Conservation (phyloP, 208 protist species). For the Phytomonas sp. region DNA sequence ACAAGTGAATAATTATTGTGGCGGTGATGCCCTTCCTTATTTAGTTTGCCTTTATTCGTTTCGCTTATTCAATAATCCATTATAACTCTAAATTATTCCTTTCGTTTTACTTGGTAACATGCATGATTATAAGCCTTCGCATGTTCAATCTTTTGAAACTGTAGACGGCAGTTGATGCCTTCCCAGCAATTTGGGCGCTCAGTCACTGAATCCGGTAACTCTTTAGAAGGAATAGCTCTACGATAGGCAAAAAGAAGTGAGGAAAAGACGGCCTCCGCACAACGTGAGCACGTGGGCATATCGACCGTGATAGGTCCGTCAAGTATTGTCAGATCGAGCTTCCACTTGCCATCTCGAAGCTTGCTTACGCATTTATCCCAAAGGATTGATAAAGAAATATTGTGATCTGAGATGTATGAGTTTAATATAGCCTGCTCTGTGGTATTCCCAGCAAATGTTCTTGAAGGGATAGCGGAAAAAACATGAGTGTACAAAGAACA, state of each 20-base stretch:
- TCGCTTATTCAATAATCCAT: neutral
- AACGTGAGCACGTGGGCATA: slow-evolving; percentile 47
- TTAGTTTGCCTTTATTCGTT: neutral
- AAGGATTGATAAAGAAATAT: slow-evolving; percentile 22
- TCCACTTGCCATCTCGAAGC: slow-evolving; percentile 34
- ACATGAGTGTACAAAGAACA: neutral
- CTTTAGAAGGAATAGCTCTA: slow-evolving; percentile 28
- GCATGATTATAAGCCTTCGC: slow-evolving; percentile 85
- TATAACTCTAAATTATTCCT: slow-evolving; percentile 42
- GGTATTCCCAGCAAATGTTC: slow-evolving; percentile 58
- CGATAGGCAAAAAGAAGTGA: slow-evolving; percentile 77
- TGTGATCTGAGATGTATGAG: slow-evolving; percentile 34
- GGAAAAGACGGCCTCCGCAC: slow-evolving; percentile 42
- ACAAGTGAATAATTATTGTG: neutral
- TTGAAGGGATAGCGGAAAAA: slow-evolving; percentile 22
- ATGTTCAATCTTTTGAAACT: slow-evolving; percentile 73
- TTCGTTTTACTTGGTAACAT: slow-evolving; percentile 82
- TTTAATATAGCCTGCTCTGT: slow-evolving; percentile 68
- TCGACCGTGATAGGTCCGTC: slow-evolving; percentile 29
- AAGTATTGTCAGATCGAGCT: slow-evolving; percentile 49
- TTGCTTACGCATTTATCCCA: slow-evolving; percentile 47
- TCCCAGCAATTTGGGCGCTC: slow-evolving; percentile 82
- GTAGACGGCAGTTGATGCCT: slow-evolving; percentile 75
- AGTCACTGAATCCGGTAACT: slow-evolving; percentile 55
- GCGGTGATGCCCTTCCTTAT: neutral